A percentile compares a stretch with the other conserved stretches of the same genome.
Conservation (phyloP, 148 eudicot genomes). For the Rhododendron simsii region DNA sequence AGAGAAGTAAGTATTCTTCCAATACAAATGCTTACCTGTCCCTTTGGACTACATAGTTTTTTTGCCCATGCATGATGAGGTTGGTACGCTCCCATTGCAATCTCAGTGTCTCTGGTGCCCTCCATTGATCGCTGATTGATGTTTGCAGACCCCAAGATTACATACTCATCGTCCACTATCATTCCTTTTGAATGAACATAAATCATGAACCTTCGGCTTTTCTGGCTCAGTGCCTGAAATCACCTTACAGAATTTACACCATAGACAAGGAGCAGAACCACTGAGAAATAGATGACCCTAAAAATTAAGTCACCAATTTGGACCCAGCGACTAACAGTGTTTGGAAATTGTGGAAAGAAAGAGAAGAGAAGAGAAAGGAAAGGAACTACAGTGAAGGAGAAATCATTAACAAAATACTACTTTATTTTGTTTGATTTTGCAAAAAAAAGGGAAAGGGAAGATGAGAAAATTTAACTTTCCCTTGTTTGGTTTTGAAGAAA, state of each 20-base stretch:
- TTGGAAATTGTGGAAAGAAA: neutral
- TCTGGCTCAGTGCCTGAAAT: constrained; percentile 62
- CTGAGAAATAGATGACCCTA: neutral
- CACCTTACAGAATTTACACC: constrained; percentile 3
- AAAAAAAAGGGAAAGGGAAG: neutral
- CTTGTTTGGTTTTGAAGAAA: neutral
- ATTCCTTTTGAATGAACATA: constrained; percentile 98
- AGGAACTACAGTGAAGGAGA: neutral
- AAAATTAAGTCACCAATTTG: neutral
- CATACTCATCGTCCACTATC: constrained; percentile 96
- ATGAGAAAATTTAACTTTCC: neutral
- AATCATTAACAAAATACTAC: neutral
- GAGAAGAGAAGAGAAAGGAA: neutral
- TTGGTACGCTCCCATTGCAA: constrained; percentile 99
- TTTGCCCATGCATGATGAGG: constrained; percentile 86
- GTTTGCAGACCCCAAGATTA: constrained; percentile 91
- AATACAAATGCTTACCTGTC: constrained; percentile 58
- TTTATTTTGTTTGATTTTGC: neutral
- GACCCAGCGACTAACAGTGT: neutral
- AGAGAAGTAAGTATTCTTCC: neutral
- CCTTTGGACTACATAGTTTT: constrained; percentile 54
- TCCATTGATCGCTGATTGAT: constrained; percentile 95
- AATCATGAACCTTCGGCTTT: constrained; percentile 83
- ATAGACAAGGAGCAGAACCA: neutral
- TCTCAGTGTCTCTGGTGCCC: constrained; percentile 96